A percentile compares a stretch with the other conserved stretches of the same genome.
Evolutionary conservation across 176 grass and related monocot genomes (phyloP).

Genomic region (Aechmea fasciata): DNA sequence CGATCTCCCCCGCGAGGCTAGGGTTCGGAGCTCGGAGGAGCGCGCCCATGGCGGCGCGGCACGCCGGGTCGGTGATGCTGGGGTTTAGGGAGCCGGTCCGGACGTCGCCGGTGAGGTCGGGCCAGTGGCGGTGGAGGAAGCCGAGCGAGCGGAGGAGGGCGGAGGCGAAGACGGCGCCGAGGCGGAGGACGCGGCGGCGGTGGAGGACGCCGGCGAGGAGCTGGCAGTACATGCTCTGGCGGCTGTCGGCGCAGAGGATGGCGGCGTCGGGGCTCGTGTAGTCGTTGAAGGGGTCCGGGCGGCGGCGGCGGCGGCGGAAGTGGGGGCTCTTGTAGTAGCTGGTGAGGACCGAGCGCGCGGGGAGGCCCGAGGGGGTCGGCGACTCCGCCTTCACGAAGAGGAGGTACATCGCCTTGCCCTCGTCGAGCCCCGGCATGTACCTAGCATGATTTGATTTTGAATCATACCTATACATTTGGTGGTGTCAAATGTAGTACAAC

Average conservation of each 20-base stretch:
- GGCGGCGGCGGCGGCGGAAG: conserved; percentile 32
- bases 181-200: conserved; percentile 42
- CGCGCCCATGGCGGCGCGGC: conserved; percentile 25
- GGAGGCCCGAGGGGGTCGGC: conserved; percentile 44
- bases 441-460: conserved; percentile 24
- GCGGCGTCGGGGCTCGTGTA: conserved; percentile 61
- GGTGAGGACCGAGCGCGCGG: conserved; percentile 58
- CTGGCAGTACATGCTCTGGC: conserved; percentile 82
- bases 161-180: conserved; percentile 63
- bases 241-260: conserved; percentile 58
- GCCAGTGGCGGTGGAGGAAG: conserved; percentile 54
- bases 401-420: conserved; percentile 77
- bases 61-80: conserved; percentile 29
- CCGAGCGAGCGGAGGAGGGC: conserved; percentile 64
- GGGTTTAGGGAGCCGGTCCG: conserved; percentile 42
- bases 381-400: conserved; percentile 70
- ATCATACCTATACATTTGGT: not conserved
- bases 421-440: conserved; percentile 35
- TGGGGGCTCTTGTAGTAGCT: conserved; percentile 76
- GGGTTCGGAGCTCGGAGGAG: conserved; percentile 39
- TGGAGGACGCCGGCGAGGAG: conserved; percentile 58
- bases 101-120: conserved; percentile 56
- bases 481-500: not conserved
- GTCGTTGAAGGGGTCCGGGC: conserved; percentile 41
- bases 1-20: conserved; percentile 43